Evolutionary conservation across 176 grass and related monocot genomes (phyloP).

Genomic region (Bromus sterilis): DNA sequence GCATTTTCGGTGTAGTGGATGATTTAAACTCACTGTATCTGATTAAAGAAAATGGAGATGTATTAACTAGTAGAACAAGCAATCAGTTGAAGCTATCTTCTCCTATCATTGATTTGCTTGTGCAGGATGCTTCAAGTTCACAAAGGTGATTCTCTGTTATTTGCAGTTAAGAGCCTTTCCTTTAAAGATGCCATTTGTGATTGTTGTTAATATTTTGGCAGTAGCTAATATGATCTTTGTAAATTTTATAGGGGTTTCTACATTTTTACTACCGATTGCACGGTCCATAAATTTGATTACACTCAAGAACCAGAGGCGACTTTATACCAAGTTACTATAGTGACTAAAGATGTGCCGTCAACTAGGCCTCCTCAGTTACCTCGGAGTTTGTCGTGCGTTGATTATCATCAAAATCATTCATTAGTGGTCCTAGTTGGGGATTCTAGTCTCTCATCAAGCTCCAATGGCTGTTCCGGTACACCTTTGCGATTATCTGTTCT

Average conservation of each 20-base stretch:
- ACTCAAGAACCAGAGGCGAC: slow-evolving; percentile 32
- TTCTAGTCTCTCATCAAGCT: slow-evolving; percentile 35
- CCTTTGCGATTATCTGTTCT: slow-evolving; percentile 21
- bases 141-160: slow-evolving; percentile 44
- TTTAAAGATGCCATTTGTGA: neutral
- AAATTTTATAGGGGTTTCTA: slow-evolving; percentile 57
- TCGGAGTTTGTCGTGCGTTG: slow-evolving; percentile 57
- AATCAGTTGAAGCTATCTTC: slow-evolving; percentile 65
- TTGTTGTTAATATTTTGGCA: slow-evolving; percentile 16
- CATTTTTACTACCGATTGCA: slow-evolving; percentile 66
- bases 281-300: slow-evolving; percentile 53
- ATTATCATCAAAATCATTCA: slow-evolving; percentile 59
- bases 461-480: slow-evolving; percentile 55
- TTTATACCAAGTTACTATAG: slow-evolving; percentile 34
- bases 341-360: slow-evolving; percentile 33
- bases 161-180: slow-evolving; percentile 18
- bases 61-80: slow-evolving; percentile 61
- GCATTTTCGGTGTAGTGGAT: slow-evolving; percentile 66
- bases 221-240: slow-evolving; percentile 29
- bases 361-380: slow-evolving; percentile 50
- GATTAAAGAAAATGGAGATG: slow-evolving; percentile 72
- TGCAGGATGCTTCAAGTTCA: slow-evolving; percentile 44
- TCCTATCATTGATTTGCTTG: slow-evolving; percentile 46
- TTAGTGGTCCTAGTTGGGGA: slow-evolving; percentile 59
- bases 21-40: slow-evolving; percentile 62